Evolutionary conservation across 2,329 filamentous ascomycete genomes (phyloP), one percentile per base, ranked within the genome.

Genomic region (Podosphaera xanthii): DNA sequence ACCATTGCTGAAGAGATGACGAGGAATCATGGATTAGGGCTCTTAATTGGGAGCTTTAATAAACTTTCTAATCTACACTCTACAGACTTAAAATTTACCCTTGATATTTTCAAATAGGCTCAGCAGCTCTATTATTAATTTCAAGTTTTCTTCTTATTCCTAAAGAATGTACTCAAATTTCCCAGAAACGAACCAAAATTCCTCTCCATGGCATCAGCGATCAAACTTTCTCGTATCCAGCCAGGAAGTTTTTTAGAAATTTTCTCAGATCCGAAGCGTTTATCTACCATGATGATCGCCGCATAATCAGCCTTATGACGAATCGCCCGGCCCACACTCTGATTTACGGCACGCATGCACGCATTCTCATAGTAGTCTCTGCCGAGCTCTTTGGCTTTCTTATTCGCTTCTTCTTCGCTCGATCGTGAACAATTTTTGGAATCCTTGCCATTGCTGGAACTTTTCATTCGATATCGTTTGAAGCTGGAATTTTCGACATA

Each of bases 271-370:
- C 76, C 79, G 71, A 92, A 98, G 58, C 92, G 76, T 63, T 78
- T 76, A 71, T 98, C 92, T 40, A 92, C 74, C 68, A 98, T 77
- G 60, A 96, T 72, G 63, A 98, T 96, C 14, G 86, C 83, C 3
- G 92, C 92, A 71, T 94, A 97, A 71, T 98, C 92, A 33, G 79
- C 81, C 59, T 78, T 79, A 69, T 98, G 92, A 54, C 92, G 77
- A 65, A 98, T 96, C 0, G 89, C 92, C 60, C 92, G 77, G 0
- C 92, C 92, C 64, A 98, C 90, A 68, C 87, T 92, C 73, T 98
- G 92, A 70, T 98, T 98, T 3, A 98, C 92, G 3, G 90, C 88
- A 46, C 92, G 78, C 90, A 98, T 96, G 70, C 90, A 96, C 0
- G 87, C 81, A 68, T 97, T 97, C 69, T 96, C 89, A 68, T 94